Base-by-base conservation (phyloP, 2,329 filamentous ascomycete species). In the Talaromyces sp. region DNA sequence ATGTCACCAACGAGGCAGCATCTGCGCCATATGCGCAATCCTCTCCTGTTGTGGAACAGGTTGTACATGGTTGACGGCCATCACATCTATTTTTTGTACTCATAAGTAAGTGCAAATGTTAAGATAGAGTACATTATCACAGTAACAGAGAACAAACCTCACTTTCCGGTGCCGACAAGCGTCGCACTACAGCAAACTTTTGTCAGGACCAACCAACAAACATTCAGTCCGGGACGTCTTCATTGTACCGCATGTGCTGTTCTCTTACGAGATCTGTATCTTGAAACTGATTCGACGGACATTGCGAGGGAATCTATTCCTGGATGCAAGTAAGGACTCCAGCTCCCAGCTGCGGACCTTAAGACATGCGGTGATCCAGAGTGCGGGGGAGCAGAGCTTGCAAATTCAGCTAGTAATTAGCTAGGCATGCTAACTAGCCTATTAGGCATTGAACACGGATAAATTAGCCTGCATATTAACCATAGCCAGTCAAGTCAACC, bases 41-140 rank as follows among this genome's bases (percentile, higher is more conserved):
- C 49, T 72, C 69, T n/a, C 67, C 69, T 6, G 69, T 67, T 8
- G 67, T 45, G 1, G 58, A 36, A 51, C 71, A 73, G 13, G 70
- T 72, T 13, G 49, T 73, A 68, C 82, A 84, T 31, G 82, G 82
- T 53, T 76, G 76, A 53, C 79, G 78, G 15, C 82, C 82, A 69
- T 84, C 81, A 65, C 82, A 84, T 74, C 81, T 83, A 64, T 47
- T 13, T 49, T 29, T 17, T 13, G 2, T 17, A n/a, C n/a, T n/a
- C n/a, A n/a, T n/a, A n/a, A n/a, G n/a, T n/a, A 2, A 27, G 47
- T 51, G 8, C 22, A 27, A 17, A 17, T 49, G 3, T 27, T 17
- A 11, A 8, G 1, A 22, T 47, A n/a, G 17, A 43, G 17, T 22
- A 11, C 19, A 22, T 15, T 5, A 27, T 2, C 13, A 25, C 22